These are phyloP conservation scores for Quercus cerris DNA, from an alignment of 306 rosid genomes.

Conservation along the genomic window DNA sequence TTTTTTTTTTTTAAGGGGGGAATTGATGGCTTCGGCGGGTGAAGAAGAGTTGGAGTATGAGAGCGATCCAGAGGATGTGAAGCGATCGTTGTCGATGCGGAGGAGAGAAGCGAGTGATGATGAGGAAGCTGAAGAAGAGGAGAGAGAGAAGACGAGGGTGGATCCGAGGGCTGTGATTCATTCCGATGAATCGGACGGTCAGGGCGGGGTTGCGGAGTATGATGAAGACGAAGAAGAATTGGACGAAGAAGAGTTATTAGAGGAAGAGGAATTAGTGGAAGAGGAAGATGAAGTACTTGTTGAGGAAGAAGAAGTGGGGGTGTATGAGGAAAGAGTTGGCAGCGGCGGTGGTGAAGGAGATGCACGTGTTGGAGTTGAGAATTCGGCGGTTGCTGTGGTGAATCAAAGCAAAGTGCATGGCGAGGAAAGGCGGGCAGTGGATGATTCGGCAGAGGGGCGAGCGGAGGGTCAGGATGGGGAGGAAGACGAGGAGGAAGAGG, in stretches of 20 bases:
- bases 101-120: conserved; percentile 87
- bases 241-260: conserved; percentile 44
- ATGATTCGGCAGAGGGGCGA: conserved; percentile 37
- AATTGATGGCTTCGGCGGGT: conserved; percentile 48
- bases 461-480: conserved; percentile 36
- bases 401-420: conserved; percentile 34
- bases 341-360: conserved; percentile 19
- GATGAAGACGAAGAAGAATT: conserved; percentile 66
- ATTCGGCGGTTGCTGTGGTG: conserved; percentile 17
- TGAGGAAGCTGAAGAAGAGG: conserved; percentile 61
- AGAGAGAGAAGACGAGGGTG: conserved; percentile 35
- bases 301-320: conserved; percentile 25
- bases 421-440: conserved; percentile 37
- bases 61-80: conserved; percentile 85
- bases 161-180: conserved; percentile 45
- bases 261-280: conserved; percentile 35
- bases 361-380: conserved; percentile 32
- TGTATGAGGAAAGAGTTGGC: conserved; percentile 33
- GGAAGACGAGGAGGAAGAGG: conserved; percentile 5
- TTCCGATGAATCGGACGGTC: conserved; percentile 72
- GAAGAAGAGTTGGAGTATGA: conserved; percentile 81
- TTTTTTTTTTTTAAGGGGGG: not conserved
- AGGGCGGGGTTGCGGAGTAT: conserved; percentile 86
- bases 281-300: conserved; percentile 7
- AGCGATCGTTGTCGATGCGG: conserved; percentile 75